These are phyloP conservation scores for Lentinula lateritia DNA, from an alignment of 768 basidiomycete genomes.

Conservation along the genomic window DNA sequence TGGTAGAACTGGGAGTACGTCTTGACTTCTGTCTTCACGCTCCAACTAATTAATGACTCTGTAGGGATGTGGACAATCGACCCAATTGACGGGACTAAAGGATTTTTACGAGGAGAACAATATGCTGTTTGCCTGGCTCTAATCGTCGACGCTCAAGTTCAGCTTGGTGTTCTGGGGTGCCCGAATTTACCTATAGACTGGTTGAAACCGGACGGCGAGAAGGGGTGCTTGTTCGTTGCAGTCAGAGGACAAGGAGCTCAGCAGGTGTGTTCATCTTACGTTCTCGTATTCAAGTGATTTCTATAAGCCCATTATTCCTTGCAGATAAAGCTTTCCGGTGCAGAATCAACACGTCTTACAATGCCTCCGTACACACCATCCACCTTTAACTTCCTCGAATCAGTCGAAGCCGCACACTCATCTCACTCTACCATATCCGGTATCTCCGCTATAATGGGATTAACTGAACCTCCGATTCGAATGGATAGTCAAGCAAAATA, in stretches of 20 bases:
- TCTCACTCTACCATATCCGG: slow-evolving; percentile 81
- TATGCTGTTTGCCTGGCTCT: slow-evolving; percentile 90
- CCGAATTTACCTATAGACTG: slow-evolving; percentile 76
- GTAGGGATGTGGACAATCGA: slow-evolving; percentile 84
- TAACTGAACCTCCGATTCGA: slow-evolving; percentile 60
- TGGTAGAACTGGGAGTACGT: slow-evolving; percentile 68
- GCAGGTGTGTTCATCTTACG: slow-evolving; percentile 38
- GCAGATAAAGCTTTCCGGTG: slow-evolving; percentile 50
- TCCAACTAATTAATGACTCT: neutral
- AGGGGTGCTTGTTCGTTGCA: slow-evolving; percentile 82
- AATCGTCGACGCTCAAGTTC: slow-evolving; percentile 70
- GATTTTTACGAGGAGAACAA: slow-evolving; percentile 88
- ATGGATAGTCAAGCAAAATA: slow-evolving; percentile 99
- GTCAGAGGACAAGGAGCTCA: slow-evolving; percentile 80
- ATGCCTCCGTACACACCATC: slow-evolving; percentile 44
- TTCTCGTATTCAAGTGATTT: slow-evolving; percentile 37
- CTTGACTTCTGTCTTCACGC: neutral
- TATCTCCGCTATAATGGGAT: slow-evolving; percentile 61
- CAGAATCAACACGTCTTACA: slow-evolving; percentile 40
- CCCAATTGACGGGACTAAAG: slow-evolving; percentile 92
- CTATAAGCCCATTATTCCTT: slow-evolving; percentile 30
- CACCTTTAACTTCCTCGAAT: slow-evolving; percentile 75
- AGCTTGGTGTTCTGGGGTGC: slow-evolving; percentile 89
- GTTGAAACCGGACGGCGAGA: slow-evolving; percentile 46
- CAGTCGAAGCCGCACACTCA: slow-evolving; percentile 87